Base-by-base conservation (phyloP, 2,329 filamentous ascomycete genomes). In the Immersiporthe knoxdaviesiana region DNA sequence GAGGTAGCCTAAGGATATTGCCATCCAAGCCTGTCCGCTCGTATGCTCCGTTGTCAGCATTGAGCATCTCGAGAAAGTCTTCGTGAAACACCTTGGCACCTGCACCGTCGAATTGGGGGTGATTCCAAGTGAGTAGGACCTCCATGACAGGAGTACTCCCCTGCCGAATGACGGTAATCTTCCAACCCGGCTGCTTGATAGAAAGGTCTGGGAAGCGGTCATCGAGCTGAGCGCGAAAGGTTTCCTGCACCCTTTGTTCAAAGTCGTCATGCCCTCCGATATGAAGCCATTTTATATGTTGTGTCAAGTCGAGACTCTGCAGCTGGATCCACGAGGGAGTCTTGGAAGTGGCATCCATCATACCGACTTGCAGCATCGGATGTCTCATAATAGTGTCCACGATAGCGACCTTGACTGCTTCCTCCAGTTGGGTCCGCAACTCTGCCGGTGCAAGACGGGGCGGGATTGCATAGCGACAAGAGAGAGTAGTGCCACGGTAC, bases 41-140 rank as follows among this genome's bases (percentile, higher is more conserved):
- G 64, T 71, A 65, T 67, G 65, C 62, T 70, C 65, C 54, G 7
- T 56, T 56, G 0, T 68, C 50, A 63, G 65, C 66, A 72, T 78
- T 78, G 59, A 79, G 76, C 10, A 63, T 73, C 68, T 74, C 70
- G 65, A 78, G 61, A 37, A 78, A 74, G 68, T 73, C 72, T 61
- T 72, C 68, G 54, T 72, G 72, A 32, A 73, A 68, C 58, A 70
- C 68, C 27, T 67, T 70, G 65, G 68, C 68, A 50, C 61, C 68
- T 16, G 30, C n/a, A 37, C 27, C 68, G 27, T 67, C 68, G 65
- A 70, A 70, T 24, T 56, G 61, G 47, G 71, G 66, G 64, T 68
- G 66, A 61, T 72, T 72, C 71, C 71, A 72, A 21, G 68, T 63
- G 37, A 71, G 56, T 44, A 72, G 37, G 50, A 72, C 66, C n/a